Evolutionary conservation across 1,284 basidiomycete species (phyloP).

Genomic region (Rhodotorula sp.): DNA sequence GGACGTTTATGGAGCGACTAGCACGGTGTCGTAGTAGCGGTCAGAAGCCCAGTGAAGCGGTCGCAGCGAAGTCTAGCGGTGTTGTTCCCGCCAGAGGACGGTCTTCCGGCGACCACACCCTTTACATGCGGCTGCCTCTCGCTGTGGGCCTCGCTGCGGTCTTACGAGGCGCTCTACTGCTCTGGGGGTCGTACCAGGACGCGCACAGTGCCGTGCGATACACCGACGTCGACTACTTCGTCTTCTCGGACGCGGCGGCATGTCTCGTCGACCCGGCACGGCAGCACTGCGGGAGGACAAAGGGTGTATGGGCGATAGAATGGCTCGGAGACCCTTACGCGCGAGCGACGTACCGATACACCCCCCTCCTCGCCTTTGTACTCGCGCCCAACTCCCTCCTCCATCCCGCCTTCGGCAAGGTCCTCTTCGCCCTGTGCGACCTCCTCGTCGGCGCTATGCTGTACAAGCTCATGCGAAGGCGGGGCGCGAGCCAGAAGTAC

Average conservation of each 20-base stretch:
- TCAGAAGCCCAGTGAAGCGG: neutral
- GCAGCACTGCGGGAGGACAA: slow-evolving; percentile 1
- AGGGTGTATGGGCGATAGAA: slow-evolving; percentile 6
- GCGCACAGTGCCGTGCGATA: slow-evolving; percentile 68
- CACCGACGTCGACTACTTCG: slow-evolving; percentile 94
- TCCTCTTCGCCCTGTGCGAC: slow-evolving; percentile 82
- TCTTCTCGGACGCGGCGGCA: slow-evolving; percentile 85
- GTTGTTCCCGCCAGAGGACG: neutral
- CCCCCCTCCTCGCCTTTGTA: slow-evolving; percentile 81
- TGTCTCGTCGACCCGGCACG: slow-evolving; percentile 55
- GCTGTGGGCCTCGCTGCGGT: slow-evolving; percentile 11
- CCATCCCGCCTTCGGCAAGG: slow-evolving; percentile 82
- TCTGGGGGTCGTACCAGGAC: slow-evolving; percentile 34
- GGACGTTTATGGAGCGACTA: neutral
- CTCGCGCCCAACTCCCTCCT: slow-evolving; percentile 75
- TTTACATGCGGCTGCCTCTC: slow-evolving; percentile 14
- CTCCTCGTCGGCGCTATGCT: slow-evolving; percentile 77
- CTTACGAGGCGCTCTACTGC: slow-evolving; percentile 16
- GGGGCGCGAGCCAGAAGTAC: neutral
- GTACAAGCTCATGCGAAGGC: slow-evolving; percentile 58
- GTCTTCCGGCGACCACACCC: neutral
- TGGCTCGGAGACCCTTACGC: slow-evolving; percentile 70
- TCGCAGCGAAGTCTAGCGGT: too few species aligned
- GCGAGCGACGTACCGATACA: slow-evolving; percentile 95
- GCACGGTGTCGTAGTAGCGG: too few species aligned